These are phyloP conservation scores for Triangularia setosa DNA, from an alignment of 2,329 filamentous ascomycete species.

Conservation along the genomic window DNA sequence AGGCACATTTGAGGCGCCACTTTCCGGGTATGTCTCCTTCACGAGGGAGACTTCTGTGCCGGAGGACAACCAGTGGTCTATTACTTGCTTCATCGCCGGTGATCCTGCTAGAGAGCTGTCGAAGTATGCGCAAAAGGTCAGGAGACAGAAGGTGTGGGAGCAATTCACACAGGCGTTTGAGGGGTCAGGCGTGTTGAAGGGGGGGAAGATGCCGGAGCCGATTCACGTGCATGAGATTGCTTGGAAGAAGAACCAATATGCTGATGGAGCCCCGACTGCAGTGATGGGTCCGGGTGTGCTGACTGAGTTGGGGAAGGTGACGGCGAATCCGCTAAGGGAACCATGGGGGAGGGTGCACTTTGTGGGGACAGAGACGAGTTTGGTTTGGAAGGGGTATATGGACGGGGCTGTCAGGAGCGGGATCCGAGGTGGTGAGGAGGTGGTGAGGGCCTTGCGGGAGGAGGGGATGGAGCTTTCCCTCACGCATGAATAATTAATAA, in stretches of 20 bases:
- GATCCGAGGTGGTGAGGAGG: constrained; percentile 44
- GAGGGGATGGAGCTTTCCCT: no score
- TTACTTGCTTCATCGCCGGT: constrained; percentile 41
- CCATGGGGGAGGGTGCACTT: constrained; percentile 39
- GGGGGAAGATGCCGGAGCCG: constrained; percentile 2
- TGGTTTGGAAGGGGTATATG: constrained; percentile 56
- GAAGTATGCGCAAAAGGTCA: constrained; percentile 20
- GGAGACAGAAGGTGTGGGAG: constrained; percentile 24
- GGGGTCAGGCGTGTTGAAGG: neutral
- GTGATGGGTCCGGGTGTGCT: constrained; percentile 37
- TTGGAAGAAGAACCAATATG: constrained; percentile 3
- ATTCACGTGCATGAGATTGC: neutral
- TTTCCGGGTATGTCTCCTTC: constrained; percentile 43
- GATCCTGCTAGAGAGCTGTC: constrained; percentile 34
- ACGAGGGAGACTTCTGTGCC: constrained; percentile 40
- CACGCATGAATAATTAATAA: no score
- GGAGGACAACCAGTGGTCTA: constrained; percentile 28
- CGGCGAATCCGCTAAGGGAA: constrained; percentile 29
- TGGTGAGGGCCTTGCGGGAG: constrained; percentile 27
- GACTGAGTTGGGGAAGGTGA: constrained; percentile 15
- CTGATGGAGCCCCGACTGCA: neutral
- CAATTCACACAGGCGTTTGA: constrained; percentile 14
- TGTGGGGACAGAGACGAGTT: constrained; percentile 50
- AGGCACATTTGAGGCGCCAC: constrained; percentile 31
- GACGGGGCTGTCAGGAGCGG: constrained; percentile 52